Evolutionary conservation across 768 basidiomycete genomes (phyloP).

Genomic region (Psilocybe azurescens): DNA sequence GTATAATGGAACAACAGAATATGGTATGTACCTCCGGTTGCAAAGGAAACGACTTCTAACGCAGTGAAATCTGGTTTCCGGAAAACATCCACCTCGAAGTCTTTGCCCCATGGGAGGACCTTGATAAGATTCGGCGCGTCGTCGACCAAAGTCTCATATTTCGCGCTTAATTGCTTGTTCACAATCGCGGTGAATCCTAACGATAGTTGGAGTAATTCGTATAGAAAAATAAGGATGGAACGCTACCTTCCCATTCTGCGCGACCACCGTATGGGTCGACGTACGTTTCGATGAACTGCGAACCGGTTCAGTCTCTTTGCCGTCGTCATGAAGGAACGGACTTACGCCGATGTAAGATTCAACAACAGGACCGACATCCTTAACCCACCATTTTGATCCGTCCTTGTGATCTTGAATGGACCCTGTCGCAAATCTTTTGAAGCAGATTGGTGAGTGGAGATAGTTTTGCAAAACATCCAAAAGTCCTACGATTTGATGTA

Average conservation of each 20-base stretch:
- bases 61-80: constrained; percentile 89
- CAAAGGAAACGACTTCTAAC: constrained; percentile 81
- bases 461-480: background rate
- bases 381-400: constrained; percentile 82
- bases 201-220: constrained; percentile 5
- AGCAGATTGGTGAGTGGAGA: background rate
- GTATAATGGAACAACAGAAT: background rate
- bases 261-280: constrained; percentile 91
- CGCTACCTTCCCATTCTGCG: constrained; percentile 88
- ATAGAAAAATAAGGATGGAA: background rate
- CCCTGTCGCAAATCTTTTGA: constrained; percentile 71
- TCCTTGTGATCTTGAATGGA: constrained; percentile 82
- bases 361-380: constrained; percentile 85
- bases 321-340: constrained; percentile 10
- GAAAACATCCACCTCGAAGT: constrained; percentile 75
- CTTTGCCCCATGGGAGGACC: constrained; percentile 80
- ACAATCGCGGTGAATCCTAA: constrained; percentile 90
- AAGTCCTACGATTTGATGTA: constrained; percentile 76
- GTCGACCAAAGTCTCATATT: constrained; percentile 79
- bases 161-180: constrained; percentile 81
- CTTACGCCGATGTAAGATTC: constrained; percentile 82
- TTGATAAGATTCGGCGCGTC: constrained; percentile 82
- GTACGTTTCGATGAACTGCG: constrained; percentile 78
- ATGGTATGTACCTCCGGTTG: constrained; percentile 69
- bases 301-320: background rate